phyloP scores from a whole-genome alignment of 78 protist species.

The Polysphondylium violaceum region DNA sequence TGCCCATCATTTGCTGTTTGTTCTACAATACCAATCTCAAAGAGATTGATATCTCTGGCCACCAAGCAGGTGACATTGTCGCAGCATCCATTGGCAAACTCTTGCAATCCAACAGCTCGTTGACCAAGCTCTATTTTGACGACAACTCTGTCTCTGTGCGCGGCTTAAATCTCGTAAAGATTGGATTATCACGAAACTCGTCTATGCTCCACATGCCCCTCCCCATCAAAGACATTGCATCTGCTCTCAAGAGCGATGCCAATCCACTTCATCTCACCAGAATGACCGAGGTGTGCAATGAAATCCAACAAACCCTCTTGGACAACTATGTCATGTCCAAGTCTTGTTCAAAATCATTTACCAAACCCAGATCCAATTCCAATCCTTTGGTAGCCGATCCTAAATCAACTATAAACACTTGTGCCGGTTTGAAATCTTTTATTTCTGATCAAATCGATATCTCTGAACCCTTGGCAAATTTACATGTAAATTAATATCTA shows the following conservation, averaged over 20 bases:
- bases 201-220: slow-evolving; percentile 47
- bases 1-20: slow-evolving; percentile 33
- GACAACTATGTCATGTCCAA: slow-evolving; percentile 29
- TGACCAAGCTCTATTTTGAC: slow-evolving; percentile 38
- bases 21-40: slow-evolving; percentile 30
- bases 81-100: slow-evolving; percentile 70
- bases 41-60: slow-evolving; percentile 58
- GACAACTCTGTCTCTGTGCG: slow-evolving; percentile 48
- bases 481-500: slow-evolving; percentile 49
- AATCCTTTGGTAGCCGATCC: slow-evolving; percentile 27
- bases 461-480: slow-evolving; percentile 46
- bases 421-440: slow-evolving; percentile 74
- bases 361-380: slow-evolving; percentile 1
- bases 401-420: slow-evolving; percentile 39
- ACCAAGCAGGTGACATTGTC: slow-evolving; percentile 60
- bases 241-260: slow-evolving; percentile 6
- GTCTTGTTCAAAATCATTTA: background rate
- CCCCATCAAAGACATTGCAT: slow-evolving; percentile 76
- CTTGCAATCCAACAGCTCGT: slow-evolving; percentile 8
- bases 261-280: background rate
- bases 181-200: slow-evolving; percentile 69
- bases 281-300: slow-evolving; percentile 28
- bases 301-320: slow-evolving; percentile 45
- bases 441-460: slow-evolving; percentile 28
- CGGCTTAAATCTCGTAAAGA: slow-evolving; percentile 53